Evolutionary conservation across 306 rosid species (phyloP).

Genomic region (Gillenia trifoliata): DNA sequence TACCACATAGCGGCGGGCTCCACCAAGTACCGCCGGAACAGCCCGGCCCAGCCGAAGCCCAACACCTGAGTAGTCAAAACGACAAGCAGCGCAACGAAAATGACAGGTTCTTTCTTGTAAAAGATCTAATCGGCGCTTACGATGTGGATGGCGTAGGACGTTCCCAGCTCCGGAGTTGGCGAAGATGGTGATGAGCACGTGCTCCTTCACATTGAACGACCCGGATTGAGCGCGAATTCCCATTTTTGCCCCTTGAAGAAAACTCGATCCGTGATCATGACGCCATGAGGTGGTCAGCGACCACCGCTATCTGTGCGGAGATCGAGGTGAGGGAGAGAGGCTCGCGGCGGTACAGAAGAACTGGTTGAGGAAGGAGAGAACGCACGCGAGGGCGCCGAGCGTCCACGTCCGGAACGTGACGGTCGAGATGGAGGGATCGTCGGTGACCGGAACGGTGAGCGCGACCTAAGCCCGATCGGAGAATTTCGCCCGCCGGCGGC

Average conservation of each 20-base stretch:
- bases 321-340: constrained; percentile 40
- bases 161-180: constrained; percentile 45
- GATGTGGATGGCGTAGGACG: constrained; percentile 36
- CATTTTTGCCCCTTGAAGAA: constrained; percentile 33
- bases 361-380: constrained; percentile 43
- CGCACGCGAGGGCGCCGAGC: constrained; percentile 30
- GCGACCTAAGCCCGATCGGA: constrained; percentile 41
- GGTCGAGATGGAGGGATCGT: constrained; percentile 35
- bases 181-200: constrained; percentile 46
- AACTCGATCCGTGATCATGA: constrained; percentile 24
- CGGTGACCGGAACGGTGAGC: constrained; percentile 40
- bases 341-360: constrained; percentile 43
- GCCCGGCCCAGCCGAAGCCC: constrained; percentile 89
- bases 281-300: constrained; percentile 46
- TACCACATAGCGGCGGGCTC: constrained; percentile 95
- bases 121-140: constrained; percentile 41
- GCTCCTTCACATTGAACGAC: constrained; percentile 48
- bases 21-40: constrained; percentile 63
- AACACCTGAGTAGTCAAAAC: constrained; percentile 46
- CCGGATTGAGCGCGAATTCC: constrained; percentile 42
- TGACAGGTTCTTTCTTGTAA: constrained; percentile 32
- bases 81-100: constrained; percentile 33
- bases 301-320: constrained; percentile 48
- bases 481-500: constrained; percentile 23
- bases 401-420: constrained; percentile 44